Evolutionary conservation across 2,329 filamentous ascomycete species (phyloP).

Genomic region (Delphinella strobiligena): DNA sequence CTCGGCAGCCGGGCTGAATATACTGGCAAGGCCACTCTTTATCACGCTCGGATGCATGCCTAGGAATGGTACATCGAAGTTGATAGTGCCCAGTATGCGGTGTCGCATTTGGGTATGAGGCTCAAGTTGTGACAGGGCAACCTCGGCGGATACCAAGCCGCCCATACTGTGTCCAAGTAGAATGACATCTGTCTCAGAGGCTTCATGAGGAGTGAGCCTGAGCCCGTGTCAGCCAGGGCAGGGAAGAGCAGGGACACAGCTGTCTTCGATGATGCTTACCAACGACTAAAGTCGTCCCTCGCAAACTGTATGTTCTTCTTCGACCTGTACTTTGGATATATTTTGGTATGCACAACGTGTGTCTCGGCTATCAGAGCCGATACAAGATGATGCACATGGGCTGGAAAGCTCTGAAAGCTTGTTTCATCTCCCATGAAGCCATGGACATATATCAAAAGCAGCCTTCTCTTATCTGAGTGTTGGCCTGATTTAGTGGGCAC

Average conservation of each 20-base stretch:
- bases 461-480: conserved; percentile 32
- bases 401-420: conserved; percentile 78
- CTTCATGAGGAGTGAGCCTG: conserved; percentile 66
- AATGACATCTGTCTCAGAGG: conserved; percentile 61
- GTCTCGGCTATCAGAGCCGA: conserved; percentile 54
- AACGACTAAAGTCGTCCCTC: conserved; percentile 69
- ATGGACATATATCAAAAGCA: conserved; percentile 76
- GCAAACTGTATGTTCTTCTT: conserved; percentile 61
- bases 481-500: conserved; percentile 22
- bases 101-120: conserved; percentile 46
- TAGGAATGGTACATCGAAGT: conserved; percentile 75
- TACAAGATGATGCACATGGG: conserved; percentile 69
- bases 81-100: conserved; percentile 66
- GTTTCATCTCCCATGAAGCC: conserved; percentile 83
- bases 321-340: conserved; percentile 70
- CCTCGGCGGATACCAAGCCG: conserved; percentile 68
- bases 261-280: conserved; percentile 32
- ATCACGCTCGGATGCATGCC: conserved; percentile 84
- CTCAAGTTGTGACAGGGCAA: conserved; percentile 47
- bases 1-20: conserved; percentile 44
- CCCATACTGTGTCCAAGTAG: conserved; percentile 86
- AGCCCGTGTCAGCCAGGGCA: neutral
- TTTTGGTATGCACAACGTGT: conserved; percentile 75
- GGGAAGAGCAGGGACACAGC: neutral
- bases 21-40: conserved; percentile 64